These are phyloP conservation scores for Globisporangium okanoganense DNA, from an alignment of 352 stramenopile genomes.

Conservation along the genomic window DNA sequence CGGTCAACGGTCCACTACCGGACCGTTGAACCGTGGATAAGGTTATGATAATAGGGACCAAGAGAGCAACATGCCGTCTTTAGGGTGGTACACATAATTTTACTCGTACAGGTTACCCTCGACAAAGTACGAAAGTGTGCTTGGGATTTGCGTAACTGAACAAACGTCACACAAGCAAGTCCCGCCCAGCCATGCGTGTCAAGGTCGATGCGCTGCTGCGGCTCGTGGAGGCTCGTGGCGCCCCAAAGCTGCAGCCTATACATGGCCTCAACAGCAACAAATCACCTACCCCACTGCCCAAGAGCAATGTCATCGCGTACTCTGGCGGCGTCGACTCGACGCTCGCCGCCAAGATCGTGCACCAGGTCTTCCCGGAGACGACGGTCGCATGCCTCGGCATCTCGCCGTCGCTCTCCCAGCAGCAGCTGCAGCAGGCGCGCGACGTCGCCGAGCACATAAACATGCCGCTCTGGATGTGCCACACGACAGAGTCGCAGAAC, in stretches of 20 bases:
- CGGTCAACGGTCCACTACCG: constrained; percentile 1
- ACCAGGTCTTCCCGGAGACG: constrained; percentile 68
- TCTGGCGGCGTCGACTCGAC: constrained; percentile 96
- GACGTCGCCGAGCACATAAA: constrained; percentile 86
- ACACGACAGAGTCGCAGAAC: constrained; percentile 80
- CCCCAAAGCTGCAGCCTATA: neutral
- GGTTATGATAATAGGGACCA: no score
- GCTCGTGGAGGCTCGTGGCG: constrained; percentile 31
- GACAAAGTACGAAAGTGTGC: no score
- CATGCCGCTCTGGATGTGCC: constrained; percentile 84
- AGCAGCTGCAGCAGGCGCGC: constrained; percentile 88
- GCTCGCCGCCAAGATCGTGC: constrained; percentile 90
- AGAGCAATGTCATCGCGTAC: constrained; percentile 86
- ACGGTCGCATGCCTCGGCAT: constrained; percentile 91
- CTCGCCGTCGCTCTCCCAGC: constrained; percentile 85
- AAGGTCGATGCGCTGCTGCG: constrained; percentile 36
- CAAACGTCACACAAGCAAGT: no score
- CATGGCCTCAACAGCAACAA: neutral
- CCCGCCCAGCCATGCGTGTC: constrained; percentile 10
- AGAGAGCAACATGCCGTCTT: neutral
- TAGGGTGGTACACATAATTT: no score
- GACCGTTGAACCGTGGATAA: neutral
- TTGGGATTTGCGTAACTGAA: neutral
- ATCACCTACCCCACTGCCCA: neutral
- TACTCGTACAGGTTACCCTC: no score